Evolutionary conservation across 2,329 filamentous ascomycete species (phyloP).

Genomic region (Hirsutella rhossiliensis): DNA sequence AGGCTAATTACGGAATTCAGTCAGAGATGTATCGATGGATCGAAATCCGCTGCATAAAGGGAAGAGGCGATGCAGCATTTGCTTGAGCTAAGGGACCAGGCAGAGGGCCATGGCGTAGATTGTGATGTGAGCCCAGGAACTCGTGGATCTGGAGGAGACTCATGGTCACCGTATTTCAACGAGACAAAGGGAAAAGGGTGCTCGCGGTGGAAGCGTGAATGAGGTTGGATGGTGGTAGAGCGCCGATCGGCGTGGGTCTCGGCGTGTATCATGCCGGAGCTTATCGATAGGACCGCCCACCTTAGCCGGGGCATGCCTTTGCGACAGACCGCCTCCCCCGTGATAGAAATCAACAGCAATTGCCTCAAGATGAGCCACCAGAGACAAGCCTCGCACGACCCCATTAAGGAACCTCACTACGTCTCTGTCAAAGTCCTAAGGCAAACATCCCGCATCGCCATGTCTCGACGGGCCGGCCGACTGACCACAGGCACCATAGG

Average conservation of each 20-base stretch:
- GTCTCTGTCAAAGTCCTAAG: conserved; percentile 67
- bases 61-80: too few species aligned
- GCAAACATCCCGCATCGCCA: conserved; percentile 24
- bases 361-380: conserved; percentile 40
- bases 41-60: background rate
- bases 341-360: background rate
- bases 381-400: conserved; percentile 42
- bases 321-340: too few species aligned
- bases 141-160: too few species aligned
- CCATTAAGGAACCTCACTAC: conserved; percentile 62
- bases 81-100: too few species aligned
- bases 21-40: background rate
- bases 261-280: background rate
- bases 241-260: background rate
- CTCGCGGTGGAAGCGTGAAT: background rate
- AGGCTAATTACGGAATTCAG: conserved; percentile 1
- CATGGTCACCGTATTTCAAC: too few species aligned
- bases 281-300: background rate
- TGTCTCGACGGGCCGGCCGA: background rate
- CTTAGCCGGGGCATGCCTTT: too few species aligned
- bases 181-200: too few species aligned
- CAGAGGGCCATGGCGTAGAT: too few species aligned
- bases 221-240: background rate
- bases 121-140: too few species aligned
- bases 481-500: conserved; percentile 29